Evolutionary conservation across 345 rosid genomes (phyloP).

Genomic region (Pugionium dolabratum): DNA sequence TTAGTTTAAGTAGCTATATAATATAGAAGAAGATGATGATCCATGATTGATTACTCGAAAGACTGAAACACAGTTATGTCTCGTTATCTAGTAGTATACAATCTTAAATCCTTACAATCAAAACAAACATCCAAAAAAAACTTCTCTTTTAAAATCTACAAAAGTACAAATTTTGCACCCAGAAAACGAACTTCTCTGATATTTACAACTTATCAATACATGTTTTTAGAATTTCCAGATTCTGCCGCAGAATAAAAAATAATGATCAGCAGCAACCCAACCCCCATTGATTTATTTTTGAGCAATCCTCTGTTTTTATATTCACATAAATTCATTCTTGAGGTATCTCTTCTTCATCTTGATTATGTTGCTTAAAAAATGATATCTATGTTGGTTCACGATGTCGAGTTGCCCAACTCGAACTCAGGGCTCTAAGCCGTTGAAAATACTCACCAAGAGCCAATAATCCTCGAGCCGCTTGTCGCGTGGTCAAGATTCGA

Average conservation of each 20-base stretch:
- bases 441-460: constrained; percentile 87
- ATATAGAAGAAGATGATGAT: too few species aligned
- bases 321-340: constrained; percentile 14
- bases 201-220: constrained; percentile 39
- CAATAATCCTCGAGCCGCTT: constrained; percentile 77
- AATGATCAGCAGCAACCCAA: constrained; percentile 38
- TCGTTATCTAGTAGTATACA: too few species aligned
- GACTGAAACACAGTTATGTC: constrained; percentile 6
- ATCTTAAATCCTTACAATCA: constrained; percentile 3
- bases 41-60: too few species aligned
- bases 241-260: constrained; percentile 35
- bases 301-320: constrained; percentile 8
- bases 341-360: not conserved
- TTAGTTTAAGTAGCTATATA: too few species aligned
- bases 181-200: constrained; percentile 21
- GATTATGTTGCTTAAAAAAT: not conserved
- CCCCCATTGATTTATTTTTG: not conserved
- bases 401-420: constrained; percentile 62
- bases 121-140: constrained; percentile 29
- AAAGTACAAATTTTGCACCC: too few species aligned
- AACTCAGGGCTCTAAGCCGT: constrained; percentile 68
- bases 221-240: constrained; percentile 19
- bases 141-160: too few species aligned
- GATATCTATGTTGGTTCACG: constrained; percentile 52
- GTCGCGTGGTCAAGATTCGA: constrained; percentile 62